Conservation (phyloP, 331 rosid species). For the Stylosanthes scabra region DNA sequence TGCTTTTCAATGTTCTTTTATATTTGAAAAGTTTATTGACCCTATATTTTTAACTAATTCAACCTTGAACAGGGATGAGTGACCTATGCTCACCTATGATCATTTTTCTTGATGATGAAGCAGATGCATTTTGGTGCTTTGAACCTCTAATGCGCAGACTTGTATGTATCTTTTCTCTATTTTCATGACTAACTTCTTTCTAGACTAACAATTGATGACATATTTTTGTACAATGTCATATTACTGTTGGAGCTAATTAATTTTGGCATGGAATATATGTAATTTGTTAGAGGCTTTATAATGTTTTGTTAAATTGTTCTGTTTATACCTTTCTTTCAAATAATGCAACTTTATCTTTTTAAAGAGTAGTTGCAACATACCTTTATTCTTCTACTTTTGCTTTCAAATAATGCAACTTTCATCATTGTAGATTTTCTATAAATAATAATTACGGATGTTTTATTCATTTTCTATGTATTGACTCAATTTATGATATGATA, state of each 20-base stretch:
- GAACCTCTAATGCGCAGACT: constrained; percentile 98
- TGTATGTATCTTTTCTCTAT: constrained; percentile 55
- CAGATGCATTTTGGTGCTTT: constrained; percentile 99
- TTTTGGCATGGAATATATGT: constrained; percentile 7
- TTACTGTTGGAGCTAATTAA: constrained; percentile 5
- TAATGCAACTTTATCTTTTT: no score
- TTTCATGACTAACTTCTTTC: constrained; percentile 16
- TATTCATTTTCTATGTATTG: not conserved
- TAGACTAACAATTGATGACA: not conserved
- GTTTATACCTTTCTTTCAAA: no score
- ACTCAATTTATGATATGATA: not conserved
- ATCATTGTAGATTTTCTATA: no score
- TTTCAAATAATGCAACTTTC: no score
- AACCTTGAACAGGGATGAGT: constrained; percentile 88
- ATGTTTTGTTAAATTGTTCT: no score
- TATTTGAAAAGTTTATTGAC: constrained; percentile 15
- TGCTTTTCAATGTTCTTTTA: constrained; percentile 7
- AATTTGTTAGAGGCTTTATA: no score
- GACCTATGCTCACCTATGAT: constrained; percentile 99
- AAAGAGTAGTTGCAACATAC: no score
- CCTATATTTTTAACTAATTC: constrained; percentile 37
- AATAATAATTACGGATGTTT: no score
- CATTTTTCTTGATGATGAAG: constrained; percentile 93
- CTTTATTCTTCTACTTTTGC: no score
- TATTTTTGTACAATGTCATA: not conserved